A percentile compares a stretch with the other conserved stretches of the same genome.
Evolutionary conservation across 2,329 filamentous ascomycete species (phyloP).

Genomic region (Colletotrichum destructivum): DNA sequence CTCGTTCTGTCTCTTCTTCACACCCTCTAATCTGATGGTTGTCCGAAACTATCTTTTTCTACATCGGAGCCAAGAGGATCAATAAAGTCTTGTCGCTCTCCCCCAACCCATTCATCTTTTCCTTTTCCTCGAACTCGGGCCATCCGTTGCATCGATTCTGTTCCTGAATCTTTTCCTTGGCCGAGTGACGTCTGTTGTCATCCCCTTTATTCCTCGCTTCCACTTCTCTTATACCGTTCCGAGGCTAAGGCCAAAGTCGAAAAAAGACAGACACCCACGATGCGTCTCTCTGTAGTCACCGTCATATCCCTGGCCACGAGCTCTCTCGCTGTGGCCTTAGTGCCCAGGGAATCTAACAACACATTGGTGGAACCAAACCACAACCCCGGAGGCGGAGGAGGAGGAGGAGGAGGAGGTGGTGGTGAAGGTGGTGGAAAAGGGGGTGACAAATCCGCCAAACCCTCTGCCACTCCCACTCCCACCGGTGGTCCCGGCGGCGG

Average conservation of each 20-base stretch:
- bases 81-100: neutral
- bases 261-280: neutral
- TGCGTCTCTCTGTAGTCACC: constrained; percentile 37
- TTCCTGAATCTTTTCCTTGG: neutral
- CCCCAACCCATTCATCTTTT: constrained; percentile 9
- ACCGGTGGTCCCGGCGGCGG: too few species aligned
- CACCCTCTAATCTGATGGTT: neutral
- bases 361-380: neutral
- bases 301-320: constrained; percentile 32
- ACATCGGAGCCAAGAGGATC: neutral
- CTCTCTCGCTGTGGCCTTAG: constrained; percentile 32
- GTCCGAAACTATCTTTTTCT: constrained; percentile 16
- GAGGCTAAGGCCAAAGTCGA: neutral
- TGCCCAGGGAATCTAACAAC: neutral
- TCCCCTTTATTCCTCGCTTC: neutral
- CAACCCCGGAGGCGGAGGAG: constrained; percentile 1
- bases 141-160: neutral
- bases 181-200: neutral
- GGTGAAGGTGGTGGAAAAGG: neutral
- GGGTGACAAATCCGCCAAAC: too few species aligned
- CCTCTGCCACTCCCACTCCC: too few species aligned
- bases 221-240: neutral
- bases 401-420: neutral
- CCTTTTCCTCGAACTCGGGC: constrained; percentile 6
- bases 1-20: neutral